These are phyloP conservation scores for Trichoderma arundinaceum DNA, from an alignment of 2,329 filamentous ascomycete genomes.

Conservation along the genomic window DNA sequence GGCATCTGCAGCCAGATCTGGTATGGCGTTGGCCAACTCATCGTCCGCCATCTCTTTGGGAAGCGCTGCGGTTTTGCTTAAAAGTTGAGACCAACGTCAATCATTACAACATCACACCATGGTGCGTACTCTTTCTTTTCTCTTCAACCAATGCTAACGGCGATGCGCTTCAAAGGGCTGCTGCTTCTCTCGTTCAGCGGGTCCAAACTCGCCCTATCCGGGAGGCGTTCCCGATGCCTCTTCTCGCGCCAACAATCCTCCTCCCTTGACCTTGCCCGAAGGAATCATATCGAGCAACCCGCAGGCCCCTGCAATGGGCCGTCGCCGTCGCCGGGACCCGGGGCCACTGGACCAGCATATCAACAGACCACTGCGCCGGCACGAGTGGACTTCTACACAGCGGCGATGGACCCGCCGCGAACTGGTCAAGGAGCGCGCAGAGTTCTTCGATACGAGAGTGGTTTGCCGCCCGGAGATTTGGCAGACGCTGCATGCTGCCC, in stretches of 20 bases:
- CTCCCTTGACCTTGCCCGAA: slow-evolving; percentile 44
- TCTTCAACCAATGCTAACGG: slow-evolving; percentile 34
- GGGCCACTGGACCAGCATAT: slow-evolving; percentile 66
- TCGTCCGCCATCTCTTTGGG: slow-evolving; percentile 17
- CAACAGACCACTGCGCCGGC: slow-evolving; percentile 70
- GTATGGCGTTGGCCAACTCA: slow-evolving; percentile 33
- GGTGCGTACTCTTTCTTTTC: not conserved
- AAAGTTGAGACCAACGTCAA: slow-evolving; percentile 12
- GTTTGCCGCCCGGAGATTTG: slow-evolving; percentile 79
- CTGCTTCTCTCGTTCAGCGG: slow-evolving; percentile 60
- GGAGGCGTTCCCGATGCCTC: slow-evolving; percentile 57
- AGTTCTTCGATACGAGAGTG: slow-evolving; percentile 91
- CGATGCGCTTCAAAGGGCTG: slow-evolving; percentile 54
- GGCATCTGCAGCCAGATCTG: slow-evolving; percentile 31
- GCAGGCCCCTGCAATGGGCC: slow-evolving; percentile 23
- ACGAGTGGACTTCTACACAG: slow-evolving; percentile 68
- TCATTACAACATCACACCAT: slow-evolving; percentile 8
- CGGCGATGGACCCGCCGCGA: slow-evolving; percentile 72
- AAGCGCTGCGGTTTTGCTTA: slow-evolving; percentile 7
- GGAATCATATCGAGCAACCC: slow-evolving; percentile 37
- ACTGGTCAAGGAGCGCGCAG: slow-evolving; percentile 72
- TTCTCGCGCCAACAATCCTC: slow-evolving; percentile 59
- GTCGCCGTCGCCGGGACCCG: slow-evolving; percentile 45
- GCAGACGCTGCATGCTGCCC: slow-evolving; percentile 72
- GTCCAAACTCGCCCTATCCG: slow-evolving; percentile 60